Base-by-base conservation (phyloP, 495 filamentous ascomycete species). In the Amniculicola lignicola region DNA sequence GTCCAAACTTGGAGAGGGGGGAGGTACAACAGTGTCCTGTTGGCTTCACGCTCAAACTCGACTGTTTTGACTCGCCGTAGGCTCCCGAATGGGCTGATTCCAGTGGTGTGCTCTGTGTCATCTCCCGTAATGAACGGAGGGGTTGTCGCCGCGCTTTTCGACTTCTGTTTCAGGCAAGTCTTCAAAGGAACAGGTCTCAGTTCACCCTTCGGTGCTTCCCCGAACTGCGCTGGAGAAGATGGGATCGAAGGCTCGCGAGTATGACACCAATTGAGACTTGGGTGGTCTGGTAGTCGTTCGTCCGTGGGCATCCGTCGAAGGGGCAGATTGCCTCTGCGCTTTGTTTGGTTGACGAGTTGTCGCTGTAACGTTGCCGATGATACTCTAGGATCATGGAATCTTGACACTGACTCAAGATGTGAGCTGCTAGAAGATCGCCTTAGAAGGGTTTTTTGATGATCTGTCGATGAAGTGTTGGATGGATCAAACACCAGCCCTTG, bases 41-140 rank as follows among this genome's bases (percentile, higher is more conserved):
- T 38, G 15, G 44, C 16, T 28, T 1, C 21, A 12, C 38, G 44
- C 14, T 55, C 51, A 37, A 61, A 61, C 16, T 61, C 51, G 14
- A 61, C 58, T 16, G 51, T 61, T 51, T 61, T 61, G 18, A 51
- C 45, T 4, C 51, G 51, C 2, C 51, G 44, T 19, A 61, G 31
- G 16, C 40, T 22, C 21, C 38, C 42, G n/a, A n/a, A n/a, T n/a
- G n/a, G n/a, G n/a, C n/a, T n/a, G n/a, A n/a, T n/a, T 9, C 4
- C 3, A n/a, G 19, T 25, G 1, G 6, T 14, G 4, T 14, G n/a
- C 4, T 25, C 15, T 1, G 28, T 22, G 10, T 12, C n/a, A 6
- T 15, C 19, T 18, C 6, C 11, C n/a, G 14, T 29, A 23, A 12
- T 43, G 27, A 21, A 43, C 12, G 39, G 38, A 3, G 58, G 58